Conservation (phyloP, 768 basidiomycete genomes). For the Tephrocybe sp. region DNA sequence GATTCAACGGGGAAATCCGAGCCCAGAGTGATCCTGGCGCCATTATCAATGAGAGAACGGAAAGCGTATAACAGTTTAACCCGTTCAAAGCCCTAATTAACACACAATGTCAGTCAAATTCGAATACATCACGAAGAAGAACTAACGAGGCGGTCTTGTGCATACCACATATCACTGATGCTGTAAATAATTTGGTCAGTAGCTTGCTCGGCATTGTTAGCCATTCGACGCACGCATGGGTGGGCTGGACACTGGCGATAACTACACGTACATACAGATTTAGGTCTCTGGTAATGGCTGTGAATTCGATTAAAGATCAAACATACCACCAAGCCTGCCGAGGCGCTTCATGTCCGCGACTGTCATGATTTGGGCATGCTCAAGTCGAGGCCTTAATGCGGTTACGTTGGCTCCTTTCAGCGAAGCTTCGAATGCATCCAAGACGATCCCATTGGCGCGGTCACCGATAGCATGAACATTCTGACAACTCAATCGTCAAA, state of each 20-base stretch:
- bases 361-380: conserved; percentile 89
- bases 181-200: conserved; percentile 32
- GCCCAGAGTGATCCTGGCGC: conserved; percentile 73
- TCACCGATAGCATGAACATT: conserved; percentile 90
- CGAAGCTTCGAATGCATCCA: conserved; percentile 80
- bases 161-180: conserved; percentile 89
- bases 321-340: conserved; percentile 75
- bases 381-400: conserved; percentile 74
- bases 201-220: neutral
- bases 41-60: conserved; percentile 64
- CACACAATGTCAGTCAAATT: conserved; percentile 1
- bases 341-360: conserved; percentile 74
- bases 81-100: conserved; percentile 70
- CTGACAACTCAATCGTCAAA: conserved; percentile 34
- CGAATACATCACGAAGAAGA: neutral
- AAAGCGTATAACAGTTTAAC: conserved; percentile 89
- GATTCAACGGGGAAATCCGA: conserved; percentile 91
- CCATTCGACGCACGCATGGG: conserved; percentile 66
- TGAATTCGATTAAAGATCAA: neutral
- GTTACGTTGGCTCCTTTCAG: conserved; percentile 60
- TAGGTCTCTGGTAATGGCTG: neutral
- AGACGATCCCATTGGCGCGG: conserved; percentile 79
- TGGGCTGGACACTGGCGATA: conserved; percentile 89
- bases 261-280: conserved; percentile 43
- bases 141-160: conserved; percentile 74